Percentiles rank a stretch among this genome's conserved stretches.
Evolutionary conservation across 768 basidiomycete genomes (phyloP).

Genomic region (Mrakia hoshinonis): DNA sequence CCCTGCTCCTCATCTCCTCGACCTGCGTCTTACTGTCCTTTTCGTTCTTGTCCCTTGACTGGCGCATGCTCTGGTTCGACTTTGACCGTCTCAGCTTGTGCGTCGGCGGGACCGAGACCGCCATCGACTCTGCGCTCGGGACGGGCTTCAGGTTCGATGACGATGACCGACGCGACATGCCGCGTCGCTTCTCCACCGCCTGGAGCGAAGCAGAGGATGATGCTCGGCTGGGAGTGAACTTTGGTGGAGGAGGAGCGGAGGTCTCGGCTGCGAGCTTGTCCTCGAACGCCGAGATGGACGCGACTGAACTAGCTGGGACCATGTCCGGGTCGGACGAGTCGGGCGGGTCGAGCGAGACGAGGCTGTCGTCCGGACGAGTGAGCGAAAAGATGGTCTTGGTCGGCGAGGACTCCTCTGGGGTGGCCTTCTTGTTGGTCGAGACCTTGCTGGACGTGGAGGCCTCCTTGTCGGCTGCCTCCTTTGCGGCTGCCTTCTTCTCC

Average conservation of each 20-base stretch:
- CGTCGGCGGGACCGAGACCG: neutral
- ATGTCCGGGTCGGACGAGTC: neutral
- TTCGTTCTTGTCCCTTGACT: neutral
- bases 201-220: neutral
- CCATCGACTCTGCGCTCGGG: neutral
- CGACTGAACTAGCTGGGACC: neutral
- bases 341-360: neutral
- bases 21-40: conserved; percentile 18
- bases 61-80: neutral
- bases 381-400: neutral
- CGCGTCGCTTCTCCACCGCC: neutral
- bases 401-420: neutral
- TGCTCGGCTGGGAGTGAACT: neutral
- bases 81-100: neutral
- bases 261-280: neutral
- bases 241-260: neutral
- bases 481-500: conserved; percentile 19
- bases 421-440: neutral
- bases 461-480: conserved; percentile 2
- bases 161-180: neutral
- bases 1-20: conserved; percentile 43
- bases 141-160: conserved; percentile 1
- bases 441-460: neutral
- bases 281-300: too few species aligned
- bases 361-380: conserved; percentile 6